Percentiles rank a stretch among this genome's conserved stretches.
Evolutionary conservation across 2,329 filamentous ascomycete genomes (phyloP).

Genomic region (Trichoderma afroharzianum): DNA sequence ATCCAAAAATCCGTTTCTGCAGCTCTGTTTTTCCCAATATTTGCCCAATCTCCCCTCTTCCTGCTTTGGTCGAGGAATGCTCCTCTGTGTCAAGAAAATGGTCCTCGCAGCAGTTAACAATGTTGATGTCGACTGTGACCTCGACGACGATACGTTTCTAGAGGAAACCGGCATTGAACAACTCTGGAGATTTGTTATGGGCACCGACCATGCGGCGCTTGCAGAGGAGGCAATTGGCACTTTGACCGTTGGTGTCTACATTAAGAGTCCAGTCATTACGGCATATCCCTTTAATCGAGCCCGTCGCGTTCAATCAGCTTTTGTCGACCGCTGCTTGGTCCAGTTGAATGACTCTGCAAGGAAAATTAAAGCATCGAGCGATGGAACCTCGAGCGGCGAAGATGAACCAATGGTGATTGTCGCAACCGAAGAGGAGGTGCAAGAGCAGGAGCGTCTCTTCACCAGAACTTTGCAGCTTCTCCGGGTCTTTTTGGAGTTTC

Average conservation of each 20-base stretch:
- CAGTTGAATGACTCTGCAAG: conserved; percentile 63
- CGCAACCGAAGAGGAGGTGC: conserved; percentile 44
- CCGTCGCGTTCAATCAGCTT: conserved; percentile 59
- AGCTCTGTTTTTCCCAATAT: conserved; percentile 51
- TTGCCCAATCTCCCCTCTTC: conserved; percentile 54
- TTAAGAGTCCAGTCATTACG: conserved; percentile 53
- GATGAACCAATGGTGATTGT: conserved; percentile 53
- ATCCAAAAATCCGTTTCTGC: conserved; percentile 54
- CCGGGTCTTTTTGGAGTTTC: conserved; percentile 61
- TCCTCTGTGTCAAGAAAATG: conserved; percentile 58
- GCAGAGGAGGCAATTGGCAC: conserved; percentile 65
- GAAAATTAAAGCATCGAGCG: conserved; percentile 46
- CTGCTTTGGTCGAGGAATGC: conserved; percentile 58
- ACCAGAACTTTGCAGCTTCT: conserved; percentile 66
- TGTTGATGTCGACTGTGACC: conserved; percentile 37
- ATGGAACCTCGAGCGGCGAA: conserved; percentile 41
- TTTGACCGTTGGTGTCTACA: conserved; percentile 68
- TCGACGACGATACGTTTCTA: conserved; percentile 51
- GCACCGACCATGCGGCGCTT: conserved; percentile 60
- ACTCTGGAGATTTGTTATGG: conserved; percentile 79
- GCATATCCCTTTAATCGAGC: conserved; percentile 48
- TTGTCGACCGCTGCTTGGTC: conserved; percentile 70
- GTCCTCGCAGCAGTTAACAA: conserved; percentile 47
- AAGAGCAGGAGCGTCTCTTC: conserved; percentile 57
- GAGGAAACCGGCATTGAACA: conserved; percentile 60